Conservation (phyloP, 352 stramenopile species). For the Globisporangium sylvaticum region DNA sequence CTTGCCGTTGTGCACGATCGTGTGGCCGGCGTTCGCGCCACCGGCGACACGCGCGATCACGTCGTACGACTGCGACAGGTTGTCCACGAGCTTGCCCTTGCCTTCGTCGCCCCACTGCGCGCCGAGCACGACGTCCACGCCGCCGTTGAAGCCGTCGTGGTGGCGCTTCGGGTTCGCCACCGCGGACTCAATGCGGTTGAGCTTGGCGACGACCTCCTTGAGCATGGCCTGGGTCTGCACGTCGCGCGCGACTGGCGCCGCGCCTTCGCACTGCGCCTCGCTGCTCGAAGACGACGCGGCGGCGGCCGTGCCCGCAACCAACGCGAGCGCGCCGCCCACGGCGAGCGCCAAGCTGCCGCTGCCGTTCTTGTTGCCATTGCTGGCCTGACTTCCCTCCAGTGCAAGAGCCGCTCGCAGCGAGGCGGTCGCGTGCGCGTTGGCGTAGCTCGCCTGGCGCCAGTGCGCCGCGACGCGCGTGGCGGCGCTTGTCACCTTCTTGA, state of each 20-base stretch:
- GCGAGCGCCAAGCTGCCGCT: slow-evolving; percentile 19
- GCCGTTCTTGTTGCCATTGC: slow-evolving; percentile 13
- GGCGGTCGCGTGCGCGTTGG: slow-evolving; percentile 23
- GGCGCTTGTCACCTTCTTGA: slow-evolving; percentile 34
- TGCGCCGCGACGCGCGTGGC: slow-evolving; percentile 40
- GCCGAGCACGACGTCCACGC: slow-evolving; percentile 94
- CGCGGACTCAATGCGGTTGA: slow-evolving; percentile 85
- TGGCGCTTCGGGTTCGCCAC: slow-evolving; percentile 78
- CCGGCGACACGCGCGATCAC: slow-evolving; percentile 96
- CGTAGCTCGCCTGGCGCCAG: slow-evolving; percentile 25
- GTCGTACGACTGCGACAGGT: slow-evolving; percentile 92
- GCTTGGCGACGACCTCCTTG: slow-evolving; percentile 80
- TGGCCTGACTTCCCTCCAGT: slow-evolving; percentile 35
- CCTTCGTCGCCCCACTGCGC: slow-evolving; percentile 99
- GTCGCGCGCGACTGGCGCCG: slow-evolving; percentile 40
- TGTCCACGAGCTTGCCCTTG: slow-evolving; percentile 99
- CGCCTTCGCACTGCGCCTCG: slow-evolving; percentile 29
- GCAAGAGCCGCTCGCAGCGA: slow-evolving; percentile 42
- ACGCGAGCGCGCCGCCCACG: slow-evolving; percentile 28
- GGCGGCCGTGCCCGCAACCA: slow-evolving; percentile 20
- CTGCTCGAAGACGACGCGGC: not conserved
- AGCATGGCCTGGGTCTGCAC: slow-evolving; percentile 63
- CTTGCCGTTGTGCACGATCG: slow-evolving; percentile 96
- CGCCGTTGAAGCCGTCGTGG: slow-evolving; percentile 56
- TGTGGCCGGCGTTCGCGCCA: slow-evolving; percentile 98